Base-by-base conservation (phyloP, 1,139 yeast genomes). In the Kodamaea alishanica region DNA sequence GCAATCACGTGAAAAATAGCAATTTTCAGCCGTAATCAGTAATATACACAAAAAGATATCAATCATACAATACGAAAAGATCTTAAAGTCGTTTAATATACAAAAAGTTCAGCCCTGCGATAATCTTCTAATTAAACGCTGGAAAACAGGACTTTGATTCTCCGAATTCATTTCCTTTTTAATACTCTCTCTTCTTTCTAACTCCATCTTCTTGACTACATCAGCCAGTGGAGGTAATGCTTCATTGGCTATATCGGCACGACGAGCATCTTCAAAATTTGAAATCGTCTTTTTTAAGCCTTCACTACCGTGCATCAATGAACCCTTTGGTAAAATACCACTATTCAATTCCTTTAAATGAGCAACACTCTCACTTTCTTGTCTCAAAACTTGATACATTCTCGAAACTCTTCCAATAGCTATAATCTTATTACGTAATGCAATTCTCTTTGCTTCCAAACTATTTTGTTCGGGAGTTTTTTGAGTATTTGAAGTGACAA, bases 321-420 rank as follows among this genome's bases (percentile, higher is more conserved):
- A 81, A 15, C 98, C 98, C 54, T 86, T 82, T 11, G 98, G 97
- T 48, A 92, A 68, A 15, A 67, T 60, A 4, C 74, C 78, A 28
- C 89, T 81, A 47, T 84, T 73, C 48, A 81, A 74, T 25, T 75
- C 72, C 62, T 88, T 87, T 56, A 92, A 73, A 54, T 81, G 89
- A 41, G 84, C 82, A 34, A 92, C 95, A 49, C 81, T 83, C 59
- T 88, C 97, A 35, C 92, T 79, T 58, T 92, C 97, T 56, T 88
- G 89, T 51, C 97, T 76, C 51, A 92, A 70, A 6, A 90, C 84
- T 51, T 83, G 85, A 64, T 86, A 92, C 96, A 92, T 89, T 44
- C 97, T 75, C 20, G 96, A 85, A 44, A 92, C 86, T 47, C 96
- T 77, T 26, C 97, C 97, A 63, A 92, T 92, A 20, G 98, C 97